Evolutionary conservation across 2,329 filamentous ascomycete genomes (phyloP).

Genomic region (Achaetomium macrosporum): DNA sequence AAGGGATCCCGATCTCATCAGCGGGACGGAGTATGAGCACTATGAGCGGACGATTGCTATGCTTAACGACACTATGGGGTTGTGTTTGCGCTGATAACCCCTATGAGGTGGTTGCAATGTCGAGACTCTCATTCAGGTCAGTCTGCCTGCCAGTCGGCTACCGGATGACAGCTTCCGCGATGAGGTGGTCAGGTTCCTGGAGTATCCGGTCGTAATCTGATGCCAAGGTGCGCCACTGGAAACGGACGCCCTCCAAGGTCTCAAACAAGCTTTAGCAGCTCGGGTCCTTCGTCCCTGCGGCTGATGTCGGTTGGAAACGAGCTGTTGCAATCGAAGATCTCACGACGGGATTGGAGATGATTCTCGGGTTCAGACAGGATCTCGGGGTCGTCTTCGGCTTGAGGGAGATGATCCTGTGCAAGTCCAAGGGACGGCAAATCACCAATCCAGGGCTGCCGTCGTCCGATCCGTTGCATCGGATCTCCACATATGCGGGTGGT

Average conservation of each 20-base stretch:
- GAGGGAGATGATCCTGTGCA: background rate
- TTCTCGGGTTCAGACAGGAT: background rate
- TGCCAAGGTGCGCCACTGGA: background rate
- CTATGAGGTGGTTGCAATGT: background rate
- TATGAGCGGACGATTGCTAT: constrained; percentile 66
- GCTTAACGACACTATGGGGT: constrained; percentile 67
- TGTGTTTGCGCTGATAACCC: constrained; percentile 50
- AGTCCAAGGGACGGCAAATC: background rate
- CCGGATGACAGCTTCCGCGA: background rate
- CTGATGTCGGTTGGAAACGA: constrained; percentile 11
- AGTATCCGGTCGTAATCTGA: too few relatives aligned
- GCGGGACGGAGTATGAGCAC: constrained; percentile 44
- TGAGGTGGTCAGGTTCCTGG: too few relatives aligned
- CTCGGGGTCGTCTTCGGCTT: background rate
- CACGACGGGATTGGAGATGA: background rate
- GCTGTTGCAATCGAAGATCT: background rate
- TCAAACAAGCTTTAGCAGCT: background rate
- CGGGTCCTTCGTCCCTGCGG: background rate
- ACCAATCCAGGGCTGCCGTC: background rate
- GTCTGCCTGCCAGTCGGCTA: background rate
- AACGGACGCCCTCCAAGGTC: background rate
- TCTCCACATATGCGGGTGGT: background rate
- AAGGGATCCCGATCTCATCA: constrained; percentile 20
- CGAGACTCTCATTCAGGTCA: background rate
- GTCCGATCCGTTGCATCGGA: background rate